Evolutionary conservation across 768 basidiomycete genomes (phyloP), one percentile per base, ranked within the genome.

Genomic region (Auriscalpium orientale): DNA sequence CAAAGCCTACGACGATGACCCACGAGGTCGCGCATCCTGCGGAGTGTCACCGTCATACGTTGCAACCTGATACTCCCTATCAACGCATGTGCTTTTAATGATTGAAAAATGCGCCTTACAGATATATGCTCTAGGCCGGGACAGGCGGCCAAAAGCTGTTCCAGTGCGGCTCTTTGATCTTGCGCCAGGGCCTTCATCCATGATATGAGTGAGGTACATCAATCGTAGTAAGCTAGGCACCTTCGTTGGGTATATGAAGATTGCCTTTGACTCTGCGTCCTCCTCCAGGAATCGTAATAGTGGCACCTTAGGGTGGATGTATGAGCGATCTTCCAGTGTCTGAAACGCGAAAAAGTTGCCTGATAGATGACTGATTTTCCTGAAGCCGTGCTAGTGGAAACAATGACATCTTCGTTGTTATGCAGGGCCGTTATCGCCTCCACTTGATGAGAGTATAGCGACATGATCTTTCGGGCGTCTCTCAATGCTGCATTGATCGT

Each of bases 31-130:
- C 28, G 69, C 66, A 36, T 90, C 87, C 66, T 81, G 78, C 0
- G 87, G 83, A 0, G 93, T 95, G 64, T 95, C 92, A 0, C 92
- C 92, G 59, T 95, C 92, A 64, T 91, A 95, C 0, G 87, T 94
- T 2, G 82, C 82, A 12, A 91, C 76, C 80, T 82, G 52, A 18
- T 54, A 34, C 53, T 44, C 38, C 51, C 52, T 47, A 2, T 45
- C 34, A 34, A 44, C 40, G 5, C 12, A 5, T 28, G 20, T 43
- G 46, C 15, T 12, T 5, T 37, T 4, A 28, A n/a, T 8, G 2
- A 35, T 35, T 54, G 36, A n/a, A 35, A 13, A n/a, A 33, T 28
- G 46, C 51, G 28, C 28, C 59, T 9, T 37, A 84, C 85, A 66
- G 76, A 75, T 40, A 87, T 66, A 50, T 84, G 74, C 55, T 80